Conservation (phyloP, 2,329 filamentous ascomycete genomes). For the Colletotrichum higginsianum region DNA sequence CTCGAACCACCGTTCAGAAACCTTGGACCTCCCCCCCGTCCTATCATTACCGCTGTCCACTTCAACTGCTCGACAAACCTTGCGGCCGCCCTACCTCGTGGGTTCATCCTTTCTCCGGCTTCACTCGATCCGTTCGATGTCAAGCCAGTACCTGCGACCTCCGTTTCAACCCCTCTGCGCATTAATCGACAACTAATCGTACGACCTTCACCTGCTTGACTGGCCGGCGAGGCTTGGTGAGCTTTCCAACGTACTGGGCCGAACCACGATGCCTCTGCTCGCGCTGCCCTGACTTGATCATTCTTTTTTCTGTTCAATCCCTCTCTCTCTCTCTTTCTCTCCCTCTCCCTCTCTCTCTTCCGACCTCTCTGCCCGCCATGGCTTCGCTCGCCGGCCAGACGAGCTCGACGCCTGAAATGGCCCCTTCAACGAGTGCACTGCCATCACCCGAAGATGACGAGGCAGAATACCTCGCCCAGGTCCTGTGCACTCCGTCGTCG, state of each 20-base stretch:
- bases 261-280: slow-evolving; percentile 40
- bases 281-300: slow-evolving; percentile 37
- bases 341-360: slow-evolving; percentile 3
- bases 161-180: slow-evolving; percentile 38
- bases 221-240: slow-evolving; percentile 31
- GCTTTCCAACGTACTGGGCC: slow-evolving; percentile 25
- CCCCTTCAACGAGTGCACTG: slow-evolving; percentile 11
- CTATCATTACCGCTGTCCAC: slow-evolving; percentile 35
- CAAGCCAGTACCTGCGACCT: slow-evolving; percentile 37
- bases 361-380: slow-evolving; percentile 34
- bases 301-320: background rate
- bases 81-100: slow-evolving; percentile 32
- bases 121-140: slow-evolving; percentile 40
- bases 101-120: slow-evolving; percentile 42
- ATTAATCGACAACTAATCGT: slow-evolving; percentile 34
- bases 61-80: slow-evolving; percentile 20
- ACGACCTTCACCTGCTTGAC: slow-evolving; percentile 25
- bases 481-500: slow-evolving; percentile 52
- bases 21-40: slow-evolving; percentile 32
- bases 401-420: slow-evolving; percentile 35
- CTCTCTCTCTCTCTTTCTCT: background rate
- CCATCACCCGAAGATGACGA: slow-evolving; percentile 56
- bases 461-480: slow-evolving; percentile 56
- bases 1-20: slow-evolving; percentile 21
- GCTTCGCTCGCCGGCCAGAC: slow-evolving; percentile 37